Base-by-base conservation (phyloP, 2,329 filamentous ascomycete genomes). In the Paraconiothyrium sp. region DNA sequence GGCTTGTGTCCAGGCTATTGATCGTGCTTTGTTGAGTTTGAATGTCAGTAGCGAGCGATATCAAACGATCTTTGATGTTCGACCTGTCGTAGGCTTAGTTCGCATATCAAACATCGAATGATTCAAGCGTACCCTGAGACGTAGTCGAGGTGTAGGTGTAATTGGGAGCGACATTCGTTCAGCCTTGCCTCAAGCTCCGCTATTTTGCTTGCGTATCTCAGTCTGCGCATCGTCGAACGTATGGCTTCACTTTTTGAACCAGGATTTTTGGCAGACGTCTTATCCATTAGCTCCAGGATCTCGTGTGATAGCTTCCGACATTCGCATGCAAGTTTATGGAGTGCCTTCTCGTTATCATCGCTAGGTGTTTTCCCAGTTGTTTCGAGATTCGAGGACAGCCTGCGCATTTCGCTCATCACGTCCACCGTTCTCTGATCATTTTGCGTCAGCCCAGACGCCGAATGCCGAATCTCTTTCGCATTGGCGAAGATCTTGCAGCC, bases 401-500 rank as follows among this genome's bases (percentile, higher is more conserved):
- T 24, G 30, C 39, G n/a, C 32, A 51, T 51, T 11, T 22, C 34
- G 11, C 8, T 51, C 4, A 24, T 51, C 6, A 51, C 1, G n/a
- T 51, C 49, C 6, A 3, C 2, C 34, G 34, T 57, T 13, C 39
- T 51, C 16, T n/a, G 9, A 13, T 51, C 46, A 16, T 60, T 54
- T 14, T 49, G 13, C 3, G 57, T 57, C 27, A 62, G 27, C 24
- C 59, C 62, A 16, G 39, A 32, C 1, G 14, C 24, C 1, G 59
- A 60, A 14, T 52, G 24, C 3, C 54, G 39, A 13, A 65, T 62
- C 37, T 62, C 57, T 27, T 60, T 56, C 7, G 57, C 49, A 6
- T 14, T 49, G 27, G 24, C 16, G 34, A 62, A 24, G 11, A 60
- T 46, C 50, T 58, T 62, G 10, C 20, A 4, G 32, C 60, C 44